Evolutionary conservation across 2,329 filamentous ascomycete species (phyloP).

Genomic region (Penicillium corylophilum): DNA sequence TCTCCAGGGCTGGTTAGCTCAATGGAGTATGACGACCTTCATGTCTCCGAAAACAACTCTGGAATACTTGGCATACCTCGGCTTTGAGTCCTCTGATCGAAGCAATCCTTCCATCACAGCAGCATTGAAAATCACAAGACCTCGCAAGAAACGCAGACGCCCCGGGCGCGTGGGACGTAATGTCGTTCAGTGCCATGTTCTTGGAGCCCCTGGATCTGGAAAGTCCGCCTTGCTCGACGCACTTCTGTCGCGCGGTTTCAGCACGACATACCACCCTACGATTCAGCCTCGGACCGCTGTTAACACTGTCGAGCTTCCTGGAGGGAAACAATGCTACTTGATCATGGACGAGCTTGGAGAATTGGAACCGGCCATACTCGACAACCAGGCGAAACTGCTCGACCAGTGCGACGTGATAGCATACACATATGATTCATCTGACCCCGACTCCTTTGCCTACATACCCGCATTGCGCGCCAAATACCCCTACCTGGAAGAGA

Average conservation of each 20-base stretch:
- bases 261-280: constrained; percentile 80
- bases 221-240: constrained; percentile 90
- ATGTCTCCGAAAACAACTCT: constrained; percentile 92
- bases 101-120: constrained; percentile 74
- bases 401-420: constrained; percentile 92
- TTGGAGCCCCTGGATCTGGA: constrained; percentile 81
- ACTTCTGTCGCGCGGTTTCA: constrained; percentile 86
- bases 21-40: constrained; percentile 99
- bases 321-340: constrained; percentile 94
- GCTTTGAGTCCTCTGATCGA: constrained; percentile 76
- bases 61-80: constrained; percentile 92
- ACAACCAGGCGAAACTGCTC: constrained; percentile 79
- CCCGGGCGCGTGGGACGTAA: constrained; percentile 88
- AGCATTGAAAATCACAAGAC: constrained; percentile 88
- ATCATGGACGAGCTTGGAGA: constrained; percentile 95
- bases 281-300: constrained; percentile 93
- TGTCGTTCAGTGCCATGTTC: constrained; percentile 88
- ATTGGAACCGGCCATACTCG: constrained; percentile 89
- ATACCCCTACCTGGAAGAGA: constrained; percentile 79
- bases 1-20: constrained; percentile 93
- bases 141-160: constrained; percentile 78
- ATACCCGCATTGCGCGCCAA: constrained; percentile 77
- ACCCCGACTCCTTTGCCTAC: constrained; percentile 92
- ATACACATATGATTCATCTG: constrained; percentile 94
- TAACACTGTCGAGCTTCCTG: constrained; percentile 92